Percentiles rank a stretch among this genome's conserved stretches.
phyloP scores from a whole-genome alignment of 352 stramenopile genomes.

The Elongisporangium undulatum region DNA sequence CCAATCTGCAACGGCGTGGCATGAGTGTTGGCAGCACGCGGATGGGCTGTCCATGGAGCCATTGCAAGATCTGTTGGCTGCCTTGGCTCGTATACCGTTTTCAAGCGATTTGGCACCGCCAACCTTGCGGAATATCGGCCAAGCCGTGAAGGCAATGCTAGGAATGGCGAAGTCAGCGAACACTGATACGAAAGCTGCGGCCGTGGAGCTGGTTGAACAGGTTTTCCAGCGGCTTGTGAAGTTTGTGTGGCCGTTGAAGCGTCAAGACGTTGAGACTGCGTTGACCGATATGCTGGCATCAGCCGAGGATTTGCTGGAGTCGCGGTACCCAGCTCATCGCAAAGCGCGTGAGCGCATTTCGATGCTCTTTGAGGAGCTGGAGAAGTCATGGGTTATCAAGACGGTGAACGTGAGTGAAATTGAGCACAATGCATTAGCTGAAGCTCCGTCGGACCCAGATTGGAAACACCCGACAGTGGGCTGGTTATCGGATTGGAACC shows the following conservation, averaged over 20 bases:
- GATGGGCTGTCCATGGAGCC: conserved; percentile 28
- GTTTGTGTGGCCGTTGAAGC: conserved; percentile 63
- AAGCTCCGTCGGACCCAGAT: conserved; percentile 11
- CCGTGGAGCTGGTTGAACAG: conserved; percentile 36
- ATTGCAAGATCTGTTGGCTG: conserved; percentile 33
- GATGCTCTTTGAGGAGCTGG: conserved; percentile 51
- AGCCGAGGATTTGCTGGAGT: conserved; percentile 34
- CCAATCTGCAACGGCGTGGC: conserved; percentile 31
- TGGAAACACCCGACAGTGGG: conserved; percentile 67
- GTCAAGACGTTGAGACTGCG: conserved; percentile 45
- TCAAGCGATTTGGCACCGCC: conserved; percentile 28
- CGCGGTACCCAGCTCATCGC: conserved; percentile 44
- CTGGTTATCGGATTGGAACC: conserved; percentile 63
- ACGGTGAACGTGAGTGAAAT: conserved; percentile 9
- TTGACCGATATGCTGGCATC: conserved; percentile 57
- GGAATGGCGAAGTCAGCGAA: conserved; percentile 4
- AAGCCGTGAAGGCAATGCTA: conserved; percentile 24
- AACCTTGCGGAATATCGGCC: conserved; percentile 21
- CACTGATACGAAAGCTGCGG: conserved; percentile 23
- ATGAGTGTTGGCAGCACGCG: conserved; percentile 36
- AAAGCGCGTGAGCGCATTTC: conserved; percentile 32
- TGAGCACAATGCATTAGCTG: neutral
- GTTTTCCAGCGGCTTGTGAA: conserved; percentile 49
- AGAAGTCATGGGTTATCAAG: conserved; percentile 71
- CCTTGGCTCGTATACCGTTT: conserved; percentile 43